Percentiles rank a stretch among this genome's conserved stretches.
Conservation (phyloP, 2,329 filamentous ascomycete species). For the Neonectria hederae region DNA sequence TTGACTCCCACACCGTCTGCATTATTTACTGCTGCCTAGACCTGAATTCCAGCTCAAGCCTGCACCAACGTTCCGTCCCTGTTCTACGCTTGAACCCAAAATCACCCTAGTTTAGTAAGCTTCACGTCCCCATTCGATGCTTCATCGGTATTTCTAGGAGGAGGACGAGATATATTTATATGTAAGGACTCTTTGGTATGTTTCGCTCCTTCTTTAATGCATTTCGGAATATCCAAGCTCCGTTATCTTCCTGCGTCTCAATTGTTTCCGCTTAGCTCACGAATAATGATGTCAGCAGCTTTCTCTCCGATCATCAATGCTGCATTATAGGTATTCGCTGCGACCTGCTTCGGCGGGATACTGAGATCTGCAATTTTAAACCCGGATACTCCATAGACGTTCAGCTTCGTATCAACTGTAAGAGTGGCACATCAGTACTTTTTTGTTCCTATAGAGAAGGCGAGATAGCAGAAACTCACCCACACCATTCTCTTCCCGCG, state of each 20-base stretch:
- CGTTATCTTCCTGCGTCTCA: too few species aligned
- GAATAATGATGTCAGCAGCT: conserved; percentile 53
- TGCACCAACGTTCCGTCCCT: too few species aligned
- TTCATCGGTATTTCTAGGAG: too few species aligned
- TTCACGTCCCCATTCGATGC: too few species aligned
- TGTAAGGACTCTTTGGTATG: too few species aligned
- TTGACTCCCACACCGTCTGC: too few species aligned
- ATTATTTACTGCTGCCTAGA: not conserved
- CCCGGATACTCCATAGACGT: conserved; percentile 54
- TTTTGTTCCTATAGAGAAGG: too few species aligned
- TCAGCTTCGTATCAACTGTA: conserved; percentile 36
- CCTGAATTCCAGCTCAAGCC: not conserved
- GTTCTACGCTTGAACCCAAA: not conserved
- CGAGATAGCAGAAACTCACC: conserved; percentile 32
- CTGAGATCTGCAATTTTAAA: conserved; percentile 55
- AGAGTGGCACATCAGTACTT: too few species aligned
- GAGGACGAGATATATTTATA: too few species aligned
- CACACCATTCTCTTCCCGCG: conserved; percentile 52
- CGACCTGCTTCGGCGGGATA: conserved; percentile 52
- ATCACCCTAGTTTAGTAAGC: too few species aligned
- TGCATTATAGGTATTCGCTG: conserved; percentile 59
- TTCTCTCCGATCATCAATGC: conserved; percentile 61
- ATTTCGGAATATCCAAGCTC: too few species aligned
- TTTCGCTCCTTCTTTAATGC: too few species aligned
- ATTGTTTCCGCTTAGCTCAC: conserved; percentile 39